These are phyloP conservation scores for Fusarium miscanthi DNA, from an alignment of 2,329 filamentous ascomycete species.

Conservation along the genomic window DNA sequence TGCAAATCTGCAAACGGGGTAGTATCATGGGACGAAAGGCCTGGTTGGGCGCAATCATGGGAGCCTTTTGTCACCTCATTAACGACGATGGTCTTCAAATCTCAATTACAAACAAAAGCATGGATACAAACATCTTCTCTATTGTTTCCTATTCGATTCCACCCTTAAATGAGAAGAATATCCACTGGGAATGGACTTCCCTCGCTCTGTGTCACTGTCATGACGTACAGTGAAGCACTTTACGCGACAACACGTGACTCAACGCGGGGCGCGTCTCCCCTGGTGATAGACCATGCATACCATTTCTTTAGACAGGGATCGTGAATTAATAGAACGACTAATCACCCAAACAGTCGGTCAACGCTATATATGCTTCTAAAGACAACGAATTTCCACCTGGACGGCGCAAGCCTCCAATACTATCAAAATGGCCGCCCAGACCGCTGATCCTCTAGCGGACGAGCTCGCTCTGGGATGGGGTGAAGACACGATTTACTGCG, in stretches of 20 bases:
- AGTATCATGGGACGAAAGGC: neutral
- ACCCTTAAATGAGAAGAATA: neutral
- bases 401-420: slow-evolving; percentile 26
- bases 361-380: slow-evolving; percentile 2
- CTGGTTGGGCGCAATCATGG: neutral
- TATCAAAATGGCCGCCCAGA: slow-evolving; percentile 27
- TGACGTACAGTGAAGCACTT: slow-evolving; percentile 41
- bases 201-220: neutral
- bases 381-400: slow-evolving; percentile 6
- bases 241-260: slow-evolving; percentile 52
- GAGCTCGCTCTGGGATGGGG: slow-evolving; percentile 38
- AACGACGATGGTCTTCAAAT: neutral
- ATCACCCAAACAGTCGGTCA: neutral
- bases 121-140: neutral
- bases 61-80: neutral
- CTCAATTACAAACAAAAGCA: neutral
- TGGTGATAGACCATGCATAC: slow-evolving; percentile 38
- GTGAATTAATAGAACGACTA: slow-evolving; percentile 1
- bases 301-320: slow-evolving; percentile 1
- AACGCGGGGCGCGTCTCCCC: slow-evolving; percentile 46
- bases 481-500: slow-evolving; percentile 58
- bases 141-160: neutral
- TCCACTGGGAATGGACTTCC: neutral
- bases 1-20: neutral
- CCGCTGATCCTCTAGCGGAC: slow-evolving; percentile 16